Conservation (phyloP, 495 filamentous ascomycete species). For the Thozetella sp. region DNA sequence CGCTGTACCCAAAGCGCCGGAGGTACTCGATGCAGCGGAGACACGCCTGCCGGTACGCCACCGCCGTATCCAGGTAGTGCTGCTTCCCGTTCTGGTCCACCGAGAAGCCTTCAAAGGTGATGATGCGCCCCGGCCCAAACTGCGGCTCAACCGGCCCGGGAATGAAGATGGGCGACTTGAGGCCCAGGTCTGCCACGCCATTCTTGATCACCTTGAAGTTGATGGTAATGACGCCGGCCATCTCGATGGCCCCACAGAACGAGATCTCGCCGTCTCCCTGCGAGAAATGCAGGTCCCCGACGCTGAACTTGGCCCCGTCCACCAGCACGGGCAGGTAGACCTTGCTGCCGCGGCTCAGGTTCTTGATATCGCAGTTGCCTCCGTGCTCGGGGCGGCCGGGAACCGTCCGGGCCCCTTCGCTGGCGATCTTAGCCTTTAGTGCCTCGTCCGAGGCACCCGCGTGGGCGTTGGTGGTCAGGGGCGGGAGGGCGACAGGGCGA, state of each 20-base stretch:
- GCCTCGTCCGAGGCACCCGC: slow-evolving; percentile 65
- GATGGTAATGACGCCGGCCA: slow-evolving; percentile 91
- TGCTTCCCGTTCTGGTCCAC: slow-evolving; percentile 93
- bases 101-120: slow-evolving; percentile 94
- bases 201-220: slow-evolving; percentile 89
- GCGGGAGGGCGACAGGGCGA: slow-evolving; percentile 81
- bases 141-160: slow-evolving; percentile 92
- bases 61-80: slow-evolving; percentile 89
- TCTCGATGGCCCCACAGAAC: slow-evolving; percentile 97
- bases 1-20: slow-evolving; percentile 70
- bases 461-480: slow-evolving; percentile 70
- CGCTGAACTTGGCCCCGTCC: slow-evolving; percentile 85
- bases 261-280: slow-evolving; percentile 94
- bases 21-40: slow-evolving; percentile 85
- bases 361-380: slow-evolving; percentile 89
- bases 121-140: slow-evolving; percentile 81
- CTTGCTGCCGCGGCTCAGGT: slow-evolving; percentile 81
- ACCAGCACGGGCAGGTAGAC: slow-evolving; percentile 87
- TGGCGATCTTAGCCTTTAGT: slow-evolving; percentile 72
- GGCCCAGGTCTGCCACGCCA: slow-evolving; percentile 73
- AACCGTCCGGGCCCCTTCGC: slow-evolving; percentile 88
- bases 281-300: slow-evolving; percentile 90
- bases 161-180: slow-evolving; percentile 87
- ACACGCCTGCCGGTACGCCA: slow-evolving; percentile 88
- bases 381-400: slow-evolving; percentile 74